phyloP scores from a whole-genome alignment of 2,329 filamentous ascomycete genomes.

The Cordyceps fumosorosea region DNA sequence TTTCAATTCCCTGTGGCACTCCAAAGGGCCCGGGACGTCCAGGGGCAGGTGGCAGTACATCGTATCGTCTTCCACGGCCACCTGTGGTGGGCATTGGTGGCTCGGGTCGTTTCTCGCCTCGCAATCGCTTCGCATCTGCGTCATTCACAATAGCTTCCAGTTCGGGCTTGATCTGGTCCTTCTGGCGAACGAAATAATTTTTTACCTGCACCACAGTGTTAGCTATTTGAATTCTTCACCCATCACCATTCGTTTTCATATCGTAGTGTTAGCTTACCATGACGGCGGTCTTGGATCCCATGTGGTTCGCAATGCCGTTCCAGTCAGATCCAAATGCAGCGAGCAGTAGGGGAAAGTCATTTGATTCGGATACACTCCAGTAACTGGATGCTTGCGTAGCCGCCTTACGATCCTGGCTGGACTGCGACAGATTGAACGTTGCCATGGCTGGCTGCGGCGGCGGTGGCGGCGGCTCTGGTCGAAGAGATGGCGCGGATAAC shows the following conservation, averaged over 20 bases:
- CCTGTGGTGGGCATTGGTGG: conserved; percentile 50
- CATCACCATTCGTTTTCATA: background rate
- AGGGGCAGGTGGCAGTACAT: conserved; percentile 30
- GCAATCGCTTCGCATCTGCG: conserved; percentile 48
- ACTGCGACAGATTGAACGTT: conserved; percentile 44
- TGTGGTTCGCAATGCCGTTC: conserved; percentile 65
- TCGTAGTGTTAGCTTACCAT: conserved; percentile 49
- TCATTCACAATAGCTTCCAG: conserved; percentile 55
- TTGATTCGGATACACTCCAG: conserved; percentile 78
- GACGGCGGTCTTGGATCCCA: conserved; percentile 79
- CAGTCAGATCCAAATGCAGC: conserved; percentile 75
- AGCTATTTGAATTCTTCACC: background rate
- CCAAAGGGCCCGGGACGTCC: conserved; percentile 36
- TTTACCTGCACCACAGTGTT: conserved; percentile 28
- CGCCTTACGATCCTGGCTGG: conserved; percentile 43
- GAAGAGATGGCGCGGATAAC: conserved; percentile 50
- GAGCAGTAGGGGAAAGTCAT: conserved; percentile 67
- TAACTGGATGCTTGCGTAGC: conserved; percentile 67
- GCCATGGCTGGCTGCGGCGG: conserved; percentile 41
- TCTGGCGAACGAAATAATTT: conserved; percentile 60
- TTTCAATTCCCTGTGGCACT: conserved; percentile 39
- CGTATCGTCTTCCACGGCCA: conserved; percentile 45
- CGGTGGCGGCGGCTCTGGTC: conserved; percentile 43
- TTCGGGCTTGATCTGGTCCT: conserved; percentile 51
- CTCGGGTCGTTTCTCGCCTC: conserved; percentile 53